Base-by-base conservation (phyloP, 805 yeast genomes). In the Pichia heedii region DNA sequence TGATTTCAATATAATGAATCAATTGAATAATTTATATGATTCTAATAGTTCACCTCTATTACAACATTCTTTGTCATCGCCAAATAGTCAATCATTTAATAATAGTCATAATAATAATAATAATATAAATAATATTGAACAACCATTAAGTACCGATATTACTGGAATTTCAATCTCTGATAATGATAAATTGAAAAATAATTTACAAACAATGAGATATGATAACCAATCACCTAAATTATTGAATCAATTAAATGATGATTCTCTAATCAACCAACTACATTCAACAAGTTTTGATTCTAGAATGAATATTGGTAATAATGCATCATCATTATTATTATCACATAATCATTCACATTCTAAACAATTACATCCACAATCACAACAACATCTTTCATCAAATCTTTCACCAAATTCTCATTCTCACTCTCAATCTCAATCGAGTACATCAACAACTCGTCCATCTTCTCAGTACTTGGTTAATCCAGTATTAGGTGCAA, bases 401-500 rank as follows among this genome's bases (percentile, higher is more conserved):
- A 7, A 18, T 8, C 16, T 30, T 15, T 12, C 35, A 7, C 45
- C 37, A 27, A 36, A 33, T 18, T 29, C 26, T 19, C 40, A 33
- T 13, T 12, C n/a, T 4, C 33, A 27, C 7, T 12, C 33, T 18
- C 16, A 35, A 37, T 38, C 35, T 26, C 20, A 36, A 22, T 21
- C 16, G 5, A 27, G 33, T 27, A 27, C 30, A 27, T 6, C 30
- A 13, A 27, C 36, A 41, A 38, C 40, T 4, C 20, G 44, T 10
- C 36, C 44, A n/a, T 29, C 44, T 13, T 27, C 40, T 20, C 40
- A 41, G 20, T 41, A 41, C 12, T 22, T 43, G 22, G 27, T 39
- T 1, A 36, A 43, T 35, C 46, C 46, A 26, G 27, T 39, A 12
- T 26, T 43, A 12, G 46, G 46, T 36, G 35, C 46, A 6, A 43